phyloP scores from a whole-genome alignment of 164 flowering plant species.

The Warburgia ugandensis region DNA sequence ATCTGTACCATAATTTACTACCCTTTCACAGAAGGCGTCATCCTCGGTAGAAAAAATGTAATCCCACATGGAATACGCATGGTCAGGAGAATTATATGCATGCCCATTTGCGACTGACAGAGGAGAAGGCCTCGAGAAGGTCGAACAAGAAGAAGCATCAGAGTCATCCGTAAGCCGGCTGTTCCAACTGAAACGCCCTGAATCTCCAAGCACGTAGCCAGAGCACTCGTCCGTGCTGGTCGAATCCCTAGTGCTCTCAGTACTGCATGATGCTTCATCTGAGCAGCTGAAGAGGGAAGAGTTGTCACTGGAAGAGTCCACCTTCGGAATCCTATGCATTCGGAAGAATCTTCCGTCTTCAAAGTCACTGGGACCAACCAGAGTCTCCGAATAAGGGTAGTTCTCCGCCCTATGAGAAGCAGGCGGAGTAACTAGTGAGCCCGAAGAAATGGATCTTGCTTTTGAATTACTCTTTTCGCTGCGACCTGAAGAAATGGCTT shows the following conservation, averaged over 20 bases:
- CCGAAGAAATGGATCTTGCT: conserved; percentile 5
- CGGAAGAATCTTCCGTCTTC: conserved; percentile 20
- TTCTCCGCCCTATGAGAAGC: conserved; percentile 6
- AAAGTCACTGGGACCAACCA: neutral
- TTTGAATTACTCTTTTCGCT: conserved; percentile 15
- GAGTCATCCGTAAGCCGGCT: conserved; percentile 40
- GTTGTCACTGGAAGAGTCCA: conserved; percentile 72
- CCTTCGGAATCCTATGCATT: conserved; percentile 26
- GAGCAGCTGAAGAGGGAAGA: conserved; percentile 76
- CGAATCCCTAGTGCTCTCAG: conserved; percentile 70
- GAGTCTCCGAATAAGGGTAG: conserved; percentile 9
- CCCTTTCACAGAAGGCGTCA: neutral
- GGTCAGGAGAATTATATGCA: neutral
- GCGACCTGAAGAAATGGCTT: conserved; percentile 13
- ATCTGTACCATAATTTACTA: no score
- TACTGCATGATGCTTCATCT: conserved; percentile 75
- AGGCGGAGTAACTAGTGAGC: no score
- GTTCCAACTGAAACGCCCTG: conserved; percentile 28
- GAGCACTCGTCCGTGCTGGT: conserved; percentile 63
- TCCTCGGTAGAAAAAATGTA: neutral
- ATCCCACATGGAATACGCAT: conserved; percentile 1
- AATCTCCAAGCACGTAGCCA: conserved; percentile 52
- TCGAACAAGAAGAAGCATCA: conserved; percentile 18
- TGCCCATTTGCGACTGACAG: conserved; percentile 3
- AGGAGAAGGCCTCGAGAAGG: conserved; percentile 5